Base-by-base conservation (phyloP, 495 filamentous ascomycete genomes). In the Penicillium malachiteum region DNA sequence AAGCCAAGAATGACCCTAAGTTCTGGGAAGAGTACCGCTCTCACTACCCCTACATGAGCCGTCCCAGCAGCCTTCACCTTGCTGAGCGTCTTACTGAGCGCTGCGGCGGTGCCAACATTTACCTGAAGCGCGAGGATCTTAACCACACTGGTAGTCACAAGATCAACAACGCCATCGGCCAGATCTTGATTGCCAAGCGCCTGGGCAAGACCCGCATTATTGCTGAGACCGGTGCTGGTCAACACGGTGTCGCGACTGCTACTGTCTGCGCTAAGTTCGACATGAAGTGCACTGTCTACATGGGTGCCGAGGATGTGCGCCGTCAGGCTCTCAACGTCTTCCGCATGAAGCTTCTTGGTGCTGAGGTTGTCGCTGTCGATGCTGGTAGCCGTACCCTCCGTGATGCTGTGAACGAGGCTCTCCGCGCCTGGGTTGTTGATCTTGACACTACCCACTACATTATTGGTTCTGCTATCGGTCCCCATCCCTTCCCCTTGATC, bases 1-100 rank as follows among this genome's bases (percentile, higher is more conserved):
- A 84, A 43, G 89, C 91, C 40, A 85, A 85, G 60, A 84, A 92
- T 47, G 93, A 97, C 66, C 87, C 91, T 7, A 78, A 81, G 30
- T 99, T 97, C 80, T 99, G 94, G 94, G 89, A 96, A 62, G 95
- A 97, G 70, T 99, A 91, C 74, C 86, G 89, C 43, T 90, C 90
- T 5, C 96, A 96, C 78, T 99, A 99, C 74, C 89, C 90, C 35
- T 99, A 93, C 80, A 99, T 99, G 88, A 90, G 92, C 39, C 86
- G 94, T 5, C 94, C 94, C 13, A 92, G 91, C 57, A 90, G 91
- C 52, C 81, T 99, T 7, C 94, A 99, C 71, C 71, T 89, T 42
- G 51, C 51, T 30, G 37, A 54, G 54, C 83, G 91, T n/a, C 78
- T 98, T 30, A 96, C 93, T 1, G 87, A 91, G 52, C 73, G 92